Conservation (phyloP, 306 rosid species). For the Glycyrrhiza uralensis region DNA sequence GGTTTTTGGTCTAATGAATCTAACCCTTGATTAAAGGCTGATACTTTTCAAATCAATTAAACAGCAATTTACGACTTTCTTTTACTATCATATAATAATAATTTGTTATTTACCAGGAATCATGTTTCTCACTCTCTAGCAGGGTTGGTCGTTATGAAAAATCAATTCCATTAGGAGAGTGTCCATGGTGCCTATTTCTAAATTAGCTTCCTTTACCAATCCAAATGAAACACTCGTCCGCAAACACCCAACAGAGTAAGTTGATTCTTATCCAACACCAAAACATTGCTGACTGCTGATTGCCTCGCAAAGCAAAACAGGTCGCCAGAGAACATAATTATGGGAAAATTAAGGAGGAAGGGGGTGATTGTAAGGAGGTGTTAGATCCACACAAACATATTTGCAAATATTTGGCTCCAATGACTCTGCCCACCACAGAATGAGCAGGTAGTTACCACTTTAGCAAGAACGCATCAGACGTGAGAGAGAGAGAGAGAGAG, state of each 20-base stretch:
- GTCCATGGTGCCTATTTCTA: neutral
- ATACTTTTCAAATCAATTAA: constrained; percentile 21
- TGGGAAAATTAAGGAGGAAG: too few species aligned
- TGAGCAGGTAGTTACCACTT: too few species aligned
- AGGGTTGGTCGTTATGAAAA: neutral
- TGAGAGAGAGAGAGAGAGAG: too few species aligned
- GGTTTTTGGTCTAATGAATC: constrained; percentile 20
- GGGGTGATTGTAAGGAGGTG: too few species aligned
- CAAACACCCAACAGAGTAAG: too few species aligned
- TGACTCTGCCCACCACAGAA: too few species aligned
- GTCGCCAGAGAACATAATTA: too few species aligned
- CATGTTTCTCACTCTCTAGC: neutral
- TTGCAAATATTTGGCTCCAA: too few species aligned
- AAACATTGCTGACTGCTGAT: neutral
- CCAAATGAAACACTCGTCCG: too few species aligned
- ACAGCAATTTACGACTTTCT: neutral
- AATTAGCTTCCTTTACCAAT: neutral
- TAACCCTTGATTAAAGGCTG: neutral
- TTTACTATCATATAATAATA: neutral
- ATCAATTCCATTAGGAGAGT: neutral
- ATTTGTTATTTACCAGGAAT: neutral
- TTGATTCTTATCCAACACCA: too few species aligned
- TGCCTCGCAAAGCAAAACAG: neutral
- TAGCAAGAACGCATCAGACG: too few species aligned
- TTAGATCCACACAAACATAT: too few species aligned